Evolutionary conservation across 345 rosid genomes (phyloP).

Genomic region (Fremontodendron californicum): DNA sequence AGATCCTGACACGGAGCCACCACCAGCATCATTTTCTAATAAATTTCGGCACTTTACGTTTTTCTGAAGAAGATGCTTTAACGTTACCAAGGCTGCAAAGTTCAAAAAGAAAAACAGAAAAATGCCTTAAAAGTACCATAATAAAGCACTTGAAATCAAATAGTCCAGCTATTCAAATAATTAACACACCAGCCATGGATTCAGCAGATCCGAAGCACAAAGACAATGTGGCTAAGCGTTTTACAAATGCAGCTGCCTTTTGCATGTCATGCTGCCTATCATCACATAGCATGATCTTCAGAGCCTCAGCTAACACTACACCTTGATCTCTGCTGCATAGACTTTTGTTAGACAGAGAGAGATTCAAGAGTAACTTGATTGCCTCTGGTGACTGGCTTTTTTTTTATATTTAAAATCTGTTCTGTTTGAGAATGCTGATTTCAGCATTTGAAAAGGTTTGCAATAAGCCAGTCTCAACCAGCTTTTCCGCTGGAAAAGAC

Average conservation of each 20-base stretch:
- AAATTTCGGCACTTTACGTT: slow-evolving; percentile 86
- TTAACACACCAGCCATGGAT: slow-evolving; percentile 71
- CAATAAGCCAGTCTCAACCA: background rate
- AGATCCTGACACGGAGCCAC: slow-evolving; percentile 93
- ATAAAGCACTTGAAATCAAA: background rate
- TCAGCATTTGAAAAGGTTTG: background rate
- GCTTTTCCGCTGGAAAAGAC: background rate
- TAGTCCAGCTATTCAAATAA: background rate
- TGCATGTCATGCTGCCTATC: slow-evolving; percentile 98
- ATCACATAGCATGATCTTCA: slow-evolving; percentile 87
- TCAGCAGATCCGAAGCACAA: slow-evolving; percentile 82
- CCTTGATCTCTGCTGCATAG: slow-evolving; percentile 68
- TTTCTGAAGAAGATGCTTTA: slow-evolving; percentile 75
- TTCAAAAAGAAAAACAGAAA: background rate
- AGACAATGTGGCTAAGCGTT: slow-evolving; percentile 84
- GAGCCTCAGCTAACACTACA: slow-evolving; percentile 78
- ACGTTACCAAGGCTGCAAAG: slow-evolving; percentile 71
- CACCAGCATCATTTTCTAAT: slow-evolving; percentile 94
- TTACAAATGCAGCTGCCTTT: slow-evolving; percentile 92
- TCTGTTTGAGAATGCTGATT: background rate
- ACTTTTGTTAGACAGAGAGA: background rate
- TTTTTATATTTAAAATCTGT: background rate
- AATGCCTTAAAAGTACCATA: background rate
- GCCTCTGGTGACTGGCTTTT: background rate
- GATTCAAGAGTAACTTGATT: background rate